Evolutionary conservation across 306 rosid species (phyloP).

Genomic region (Senna tora): DNA sequence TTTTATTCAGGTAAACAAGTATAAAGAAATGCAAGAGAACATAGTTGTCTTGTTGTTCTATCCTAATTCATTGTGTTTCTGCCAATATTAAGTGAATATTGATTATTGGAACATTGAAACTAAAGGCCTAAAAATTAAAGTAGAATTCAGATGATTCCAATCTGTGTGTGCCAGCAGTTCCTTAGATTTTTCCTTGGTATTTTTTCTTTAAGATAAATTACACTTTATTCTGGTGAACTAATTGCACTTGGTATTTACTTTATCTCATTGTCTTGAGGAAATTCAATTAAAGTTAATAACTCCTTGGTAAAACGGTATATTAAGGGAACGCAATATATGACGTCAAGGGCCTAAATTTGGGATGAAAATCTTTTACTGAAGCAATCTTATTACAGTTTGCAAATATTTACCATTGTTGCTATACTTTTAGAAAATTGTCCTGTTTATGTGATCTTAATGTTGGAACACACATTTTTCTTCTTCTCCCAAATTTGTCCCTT

Average conservation of each 20-base stretch:
- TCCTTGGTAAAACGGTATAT: neutral
- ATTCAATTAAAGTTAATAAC: neutral
- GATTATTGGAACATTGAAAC: neutral
- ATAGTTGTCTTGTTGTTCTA: conserved; percentile 20
- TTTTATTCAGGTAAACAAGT: conserved; percentile 81
- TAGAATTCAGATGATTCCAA: conserved; percentile 16
- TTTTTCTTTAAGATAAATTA: conserved; percentile 2
- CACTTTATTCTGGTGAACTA: neutral
- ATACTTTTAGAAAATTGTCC: conserved; percentile 1
- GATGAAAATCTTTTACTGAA: conserved; percentile 7
- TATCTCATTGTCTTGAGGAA: neutral
- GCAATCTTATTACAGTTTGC: conserved; percentile 22
- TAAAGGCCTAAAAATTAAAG: neutral
- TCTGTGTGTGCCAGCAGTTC: neutral
- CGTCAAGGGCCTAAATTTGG: conserved; percentile 21
- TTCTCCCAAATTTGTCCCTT: conserved; percentile 8
- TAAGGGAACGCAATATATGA: conserved; percentile 1
- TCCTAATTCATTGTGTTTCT: conserved; percentile 14
- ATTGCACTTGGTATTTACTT: neutral
- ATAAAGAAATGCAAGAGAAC: conserved; percentile 11
- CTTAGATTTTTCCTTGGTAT: neutral
- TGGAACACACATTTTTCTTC: conserved; percentile 24
- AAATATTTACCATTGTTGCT: conserved; percentile 6
- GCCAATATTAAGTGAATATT: conserved; percentile 14
- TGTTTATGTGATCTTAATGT: conserved; percentile 32